phyloP scores from a whole-genome alignment of 129 eudicot genomes.

The Saposhnikovia divaricata region DNA sequence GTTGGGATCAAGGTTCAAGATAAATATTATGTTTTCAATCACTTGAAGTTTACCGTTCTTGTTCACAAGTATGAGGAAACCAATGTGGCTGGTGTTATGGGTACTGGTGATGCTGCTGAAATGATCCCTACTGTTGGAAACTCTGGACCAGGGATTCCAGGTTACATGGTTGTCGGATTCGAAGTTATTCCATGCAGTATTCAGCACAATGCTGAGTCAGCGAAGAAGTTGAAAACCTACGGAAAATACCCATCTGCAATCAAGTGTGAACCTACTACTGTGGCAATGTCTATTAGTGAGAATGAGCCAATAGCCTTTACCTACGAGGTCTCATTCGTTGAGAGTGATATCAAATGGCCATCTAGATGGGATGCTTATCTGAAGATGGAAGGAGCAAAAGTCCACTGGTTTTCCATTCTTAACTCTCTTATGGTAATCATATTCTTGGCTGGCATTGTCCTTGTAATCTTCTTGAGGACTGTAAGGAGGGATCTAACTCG shows the following conservation, averaged over 20 bases:
- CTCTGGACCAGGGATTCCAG: slow-evolving; percentile 46
- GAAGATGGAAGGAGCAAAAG: slow-evolving; percentile 92
- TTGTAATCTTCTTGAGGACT: slow-evolving; percentile 71
- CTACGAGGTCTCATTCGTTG: slow-evolving; percentile 61
- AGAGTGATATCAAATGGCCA: slow-evolving; percentile 89
- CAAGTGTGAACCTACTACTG: slow-evolving; percentile 54
- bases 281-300: slow-evolving; percentile 55
- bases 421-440: slow-evolving; percentile 82
- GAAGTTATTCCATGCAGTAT: slow-evolving; percentile 75
- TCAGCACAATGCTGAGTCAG: slow-evolving; percentile 42
- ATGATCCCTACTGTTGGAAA: slow-evolving; percentile 54
- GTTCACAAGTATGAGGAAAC: slow-evolving; percentile 71
- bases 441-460: slow-evolving; percentile 78
- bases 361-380: slow-evolving; percentile 91
- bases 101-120: slow-evolving; percentile 85
- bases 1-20: slow-evolving; percentile 68
- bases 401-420: slow-evolving; percentile 82
- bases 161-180: slow-evolving; percentile 83
- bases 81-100: slow-evolving; percentile 76
- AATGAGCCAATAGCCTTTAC: slow-evolving; percentile 59
- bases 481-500: slow-evolving; percentile 72
- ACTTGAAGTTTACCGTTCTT: slow-evolving; percentile 68
- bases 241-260: slow-evolving; percentile 45
- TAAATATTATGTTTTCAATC: slow-evolving; percentile 60
- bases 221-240: slow-evolving; percentile 60